Conservation (phyloP, 768 basidiomycete genomes). For the Kwoniella bestiolae region DNA sequence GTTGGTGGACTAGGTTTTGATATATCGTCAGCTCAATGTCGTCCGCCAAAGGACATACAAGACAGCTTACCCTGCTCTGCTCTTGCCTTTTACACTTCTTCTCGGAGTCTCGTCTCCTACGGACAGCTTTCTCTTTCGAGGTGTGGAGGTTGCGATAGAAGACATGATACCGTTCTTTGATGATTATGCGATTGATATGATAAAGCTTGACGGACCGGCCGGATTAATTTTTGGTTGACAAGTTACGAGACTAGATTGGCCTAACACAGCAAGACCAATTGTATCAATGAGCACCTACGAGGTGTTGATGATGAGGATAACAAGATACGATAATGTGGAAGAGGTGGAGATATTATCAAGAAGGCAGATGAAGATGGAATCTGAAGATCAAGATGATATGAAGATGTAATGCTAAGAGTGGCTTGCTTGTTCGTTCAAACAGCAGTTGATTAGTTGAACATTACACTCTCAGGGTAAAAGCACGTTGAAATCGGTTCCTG, state of each 20-base stretch:
- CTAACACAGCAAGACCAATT: slow-evolving; percentile 10
- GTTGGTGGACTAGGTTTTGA: slow-evolving; percentile 36
- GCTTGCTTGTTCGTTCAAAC: slow-evolving; percentile 9
- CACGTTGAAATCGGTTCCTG: neutral
- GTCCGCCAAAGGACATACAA: neutral
- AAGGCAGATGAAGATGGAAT: neutral
- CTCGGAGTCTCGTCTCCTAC: slow-evolving; percentile 12
- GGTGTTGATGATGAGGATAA: neutral
- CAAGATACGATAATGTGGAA: slow-evolving; percentile 10
- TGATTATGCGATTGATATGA: neutral
- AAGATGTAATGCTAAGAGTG: neutral
- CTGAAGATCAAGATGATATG: no score
- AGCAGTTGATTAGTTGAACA: slow-evolving; percentile 9
- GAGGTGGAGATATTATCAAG: neutral
- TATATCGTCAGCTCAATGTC: slow-evolving; percentile 3
- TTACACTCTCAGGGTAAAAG: neutral
- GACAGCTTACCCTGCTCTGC: slow-evolving; percentile 32
- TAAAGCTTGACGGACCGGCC: slow-evolving; percentile 14
- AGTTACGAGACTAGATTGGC: neutral
- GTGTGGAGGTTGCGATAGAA: slow-evolving; percentile 21
- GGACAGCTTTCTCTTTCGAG: slow-evolving; percentile 38
- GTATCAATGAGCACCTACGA: neutral
- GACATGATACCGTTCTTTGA: slow-evolving; percentile 6
- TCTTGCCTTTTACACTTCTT: slow-evolving; percentile 22
- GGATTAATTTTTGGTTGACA: neutral